Evolutionary conservation across 2,329 filamentous ascomycete species (phyloP).

Genomic region (Atkinsonella hypoxylon): DNA sequence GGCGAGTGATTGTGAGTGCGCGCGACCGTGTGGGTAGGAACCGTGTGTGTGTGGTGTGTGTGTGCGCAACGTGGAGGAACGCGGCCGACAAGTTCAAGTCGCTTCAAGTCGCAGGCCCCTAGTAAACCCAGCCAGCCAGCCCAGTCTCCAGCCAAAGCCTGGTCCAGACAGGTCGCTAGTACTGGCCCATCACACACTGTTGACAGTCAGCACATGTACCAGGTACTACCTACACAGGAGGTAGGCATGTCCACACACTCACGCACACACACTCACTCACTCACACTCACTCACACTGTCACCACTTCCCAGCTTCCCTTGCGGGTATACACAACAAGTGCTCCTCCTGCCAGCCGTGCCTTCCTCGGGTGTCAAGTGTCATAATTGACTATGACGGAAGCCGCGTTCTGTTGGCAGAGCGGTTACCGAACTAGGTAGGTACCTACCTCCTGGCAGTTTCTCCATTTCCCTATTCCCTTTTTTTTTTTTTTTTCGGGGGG

Average conservation of each 20-base stretch:
- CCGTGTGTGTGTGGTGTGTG: conserved; percentile 5
- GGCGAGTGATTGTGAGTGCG: conserved; percentile 43
- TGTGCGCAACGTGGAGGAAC: conserved; percentile 15
- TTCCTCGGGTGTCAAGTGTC: neutral
- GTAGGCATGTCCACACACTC: too few relatives aligned
- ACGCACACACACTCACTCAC: neutral
- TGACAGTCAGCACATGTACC: neutral
- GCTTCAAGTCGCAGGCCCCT: conserved; percentile 1
- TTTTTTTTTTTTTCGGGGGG: too few relatives aligned
- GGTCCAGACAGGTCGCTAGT: conserved; percentile 1
- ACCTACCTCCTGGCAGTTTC: too few relatives aligned
- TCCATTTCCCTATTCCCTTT: too few relatives aligned
- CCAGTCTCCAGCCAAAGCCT: neutral
- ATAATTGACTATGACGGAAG: neutral
- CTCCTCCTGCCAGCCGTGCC: neutral
- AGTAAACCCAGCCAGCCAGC: conserved; percentile 1
- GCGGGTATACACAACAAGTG: neutral
- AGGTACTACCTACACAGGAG: too few relatives aligned
- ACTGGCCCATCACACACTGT: neutral
- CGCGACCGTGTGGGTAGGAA: conserved; percentile 15
- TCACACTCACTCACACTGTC: neutral
- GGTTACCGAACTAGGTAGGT: too few relatives aligned
- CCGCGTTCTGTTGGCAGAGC: neutral
- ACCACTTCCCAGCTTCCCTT: neutral
- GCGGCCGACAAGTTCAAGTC: conserved; percentile 11